Evolutionary conservation across 306 rosid species (phyloP).

Genomic region (Vigna trinervia): DNA sequence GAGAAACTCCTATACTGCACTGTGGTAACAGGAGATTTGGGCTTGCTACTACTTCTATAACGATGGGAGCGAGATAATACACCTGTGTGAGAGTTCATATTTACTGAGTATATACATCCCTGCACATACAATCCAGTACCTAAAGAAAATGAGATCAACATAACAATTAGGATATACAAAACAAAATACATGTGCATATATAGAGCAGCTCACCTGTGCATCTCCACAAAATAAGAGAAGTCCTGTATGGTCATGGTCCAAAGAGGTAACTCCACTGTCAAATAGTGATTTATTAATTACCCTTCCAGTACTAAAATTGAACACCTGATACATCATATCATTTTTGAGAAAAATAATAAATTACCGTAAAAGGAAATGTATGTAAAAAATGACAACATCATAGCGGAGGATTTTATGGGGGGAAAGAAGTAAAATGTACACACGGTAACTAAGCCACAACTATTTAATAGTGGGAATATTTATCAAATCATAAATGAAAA

Average conservation of each 20-base stretch:
- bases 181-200: conserved; percentile 30
- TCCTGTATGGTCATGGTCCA: conserved; percentile 95
- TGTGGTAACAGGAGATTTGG: conserved; percentile 82
- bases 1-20: conserved; percentile 94
- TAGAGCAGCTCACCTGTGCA: conserved; percentile 60
- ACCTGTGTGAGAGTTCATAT: conserved; percentile 88
- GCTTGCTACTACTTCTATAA: conserved; percentile 67
- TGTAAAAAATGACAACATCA: conserved; percentile 22
- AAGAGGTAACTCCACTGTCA: conserved; percentile 84
- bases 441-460: not conserved
- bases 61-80: conserved; percentile 88
- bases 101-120: conserved; percentile 92
- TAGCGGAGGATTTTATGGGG: conserved; percentile 17
- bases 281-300: conserved; percentile 69
- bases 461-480: conserved; percentile 6
- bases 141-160: conserved; percentile 37
- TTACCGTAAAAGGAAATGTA: not conserved
- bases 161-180: conserved; percentile 28
- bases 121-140: conserved; percentile 54
- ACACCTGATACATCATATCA: conserved; percentile 64
- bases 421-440: not conserved
- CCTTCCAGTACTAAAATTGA: conserved; percentile 98
- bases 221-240: conserved; percentile 91
- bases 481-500: conserved; percentile 23
- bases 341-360: conserved; percentile 34